A percentile compares a stretch with the other conserved stretches of the same genome.
Evolutionary conservation across 805 yeast genomes (phyloP).

Genomic region (Blastobotrys terrestris): DNA sequence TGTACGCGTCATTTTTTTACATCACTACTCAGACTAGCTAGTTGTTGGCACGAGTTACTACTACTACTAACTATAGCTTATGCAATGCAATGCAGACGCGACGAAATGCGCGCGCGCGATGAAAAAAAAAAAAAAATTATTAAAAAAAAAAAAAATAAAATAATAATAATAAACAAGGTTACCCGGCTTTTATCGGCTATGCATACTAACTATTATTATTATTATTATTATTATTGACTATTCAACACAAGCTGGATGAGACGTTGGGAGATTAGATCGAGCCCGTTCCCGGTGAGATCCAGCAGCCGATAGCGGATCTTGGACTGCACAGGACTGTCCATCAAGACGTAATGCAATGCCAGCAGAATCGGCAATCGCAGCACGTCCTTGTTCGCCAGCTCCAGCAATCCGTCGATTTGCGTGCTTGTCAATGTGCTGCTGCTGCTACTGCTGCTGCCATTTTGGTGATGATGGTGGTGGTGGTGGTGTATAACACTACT

Average conservation of each 20-base stretch:
- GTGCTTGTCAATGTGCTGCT: not conserved
- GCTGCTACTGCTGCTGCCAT: too few relatives aligned
- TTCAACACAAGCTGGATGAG: constrained; percentile 9
- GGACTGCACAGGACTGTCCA: constrained; percentile 2
- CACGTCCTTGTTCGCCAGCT: not conserved
- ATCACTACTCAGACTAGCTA: too few relatives aligned
- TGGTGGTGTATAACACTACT: not conserved
- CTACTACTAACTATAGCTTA: too few relatives aligned
- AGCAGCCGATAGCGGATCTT: constrained; percentile 10
- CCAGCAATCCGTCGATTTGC: not conserved
- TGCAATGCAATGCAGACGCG: too few relatives aligned
- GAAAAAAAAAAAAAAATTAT: too few relatives aligned
- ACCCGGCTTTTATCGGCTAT: not conserved
- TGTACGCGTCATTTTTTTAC: too few relatives aligned
- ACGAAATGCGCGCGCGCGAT: too few relatives aligned
- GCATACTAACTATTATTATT: too few relatives aligned
- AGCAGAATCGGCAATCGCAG: constrained; percentile 2
- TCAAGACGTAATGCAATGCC: constrained; percentile 7
- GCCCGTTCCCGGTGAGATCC: constrained; percentile 7
- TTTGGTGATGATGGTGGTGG: too few relatives aligned
- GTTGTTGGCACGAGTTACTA: too few relatives aligned
- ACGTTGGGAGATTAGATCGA: constrained; percentile 8
- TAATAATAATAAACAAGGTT: too few relatives aligned
- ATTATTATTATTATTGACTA: constrained; percentile 4
- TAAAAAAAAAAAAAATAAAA: too few relatives aligned